phyloP scores from a whole-genome alignment of 305 asterid species.

The Solanum hybrid region DNA sequence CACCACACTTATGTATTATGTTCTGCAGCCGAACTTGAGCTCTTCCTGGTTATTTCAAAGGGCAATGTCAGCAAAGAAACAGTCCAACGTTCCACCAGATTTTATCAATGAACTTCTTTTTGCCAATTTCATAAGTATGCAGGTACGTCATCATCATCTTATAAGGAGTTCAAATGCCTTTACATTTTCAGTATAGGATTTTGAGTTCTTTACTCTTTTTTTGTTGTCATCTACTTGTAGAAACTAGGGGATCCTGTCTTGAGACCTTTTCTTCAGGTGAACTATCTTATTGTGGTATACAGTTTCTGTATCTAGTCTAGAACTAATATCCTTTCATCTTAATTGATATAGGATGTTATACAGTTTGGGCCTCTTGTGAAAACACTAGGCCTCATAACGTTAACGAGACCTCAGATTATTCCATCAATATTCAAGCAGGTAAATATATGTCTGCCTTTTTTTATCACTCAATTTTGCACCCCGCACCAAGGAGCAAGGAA shows the following conservation, averaged over 20 bases:
- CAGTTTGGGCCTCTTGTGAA: conserved; percentile 91
- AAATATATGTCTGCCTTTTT: neutral
- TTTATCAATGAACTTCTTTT: conserved; percentile 77
- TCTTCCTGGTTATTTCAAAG: conserved; percentile 94
- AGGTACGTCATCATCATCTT: conserved; percentile 29
- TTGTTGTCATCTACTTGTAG: conserved; percentile 23
- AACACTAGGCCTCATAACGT: conserved; percentile 75
- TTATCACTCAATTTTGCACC: neutral
- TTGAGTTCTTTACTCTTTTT: neutral
- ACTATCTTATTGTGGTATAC: neutral
- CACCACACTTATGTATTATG: conserved; percentile 12
- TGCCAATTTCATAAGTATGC: conserved; percentile 84
- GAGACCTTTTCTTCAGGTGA: conserved; percentile 95
- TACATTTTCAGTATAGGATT: neutral
- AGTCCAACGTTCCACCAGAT: conserved; percentile 53
- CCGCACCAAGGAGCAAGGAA: neutral
- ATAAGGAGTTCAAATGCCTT: neutral
- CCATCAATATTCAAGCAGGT: conserved; percentile 88
- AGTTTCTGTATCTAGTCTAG: conserved; percentile 5
- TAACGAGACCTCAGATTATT: conserved; percentile 53
- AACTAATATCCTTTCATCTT: neutral
- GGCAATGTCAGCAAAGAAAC: conserved; percentile 88
- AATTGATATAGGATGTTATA: conserved; percentile 61
- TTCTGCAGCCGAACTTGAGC: conserved; percentile 78
- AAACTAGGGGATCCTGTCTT: conserved; percentile 91